phyloP scores from a whole-genome alignment of 179 eudicot genomes.

The Monotropa hypopitys region DNA sequence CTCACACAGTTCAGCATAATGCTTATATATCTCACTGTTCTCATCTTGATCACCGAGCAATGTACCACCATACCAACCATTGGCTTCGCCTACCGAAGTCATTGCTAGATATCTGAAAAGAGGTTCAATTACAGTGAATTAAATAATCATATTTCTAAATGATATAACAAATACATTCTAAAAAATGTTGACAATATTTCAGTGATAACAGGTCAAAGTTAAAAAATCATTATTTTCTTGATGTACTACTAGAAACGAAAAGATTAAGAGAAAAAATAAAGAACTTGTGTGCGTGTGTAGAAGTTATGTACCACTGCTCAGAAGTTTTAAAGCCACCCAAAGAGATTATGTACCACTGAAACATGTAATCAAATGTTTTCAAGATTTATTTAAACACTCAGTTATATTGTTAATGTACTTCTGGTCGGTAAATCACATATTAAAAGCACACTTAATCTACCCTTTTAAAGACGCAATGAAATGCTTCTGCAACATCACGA shows the following conservation, averaged over 20 bases:
- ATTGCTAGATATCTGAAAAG: constrained; percentile 56
- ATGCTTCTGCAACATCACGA: neutral
- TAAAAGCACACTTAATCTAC: neutral
- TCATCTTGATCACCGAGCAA: constrained; percentile 93
- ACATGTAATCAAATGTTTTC: neutral
- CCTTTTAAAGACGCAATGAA: neutral
- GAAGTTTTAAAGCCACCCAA: neutral
- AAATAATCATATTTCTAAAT: neutral
- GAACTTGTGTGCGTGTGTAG: neutral
- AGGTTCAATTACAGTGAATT: neutral
- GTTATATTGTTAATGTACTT: neutral
- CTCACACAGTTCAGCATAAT: constrained; percentile 83
- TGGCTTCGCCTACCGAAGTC: constrained; percentile 67
- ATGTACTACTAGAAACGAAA: neutral
- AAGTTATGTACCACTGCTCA: neutral
- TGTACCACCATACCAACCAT: constrained; percentile 90
- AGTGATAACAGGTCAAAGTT: neutral
- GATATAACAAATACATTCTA: neutral
- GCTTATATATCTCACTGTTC: constrained; percentile 66
- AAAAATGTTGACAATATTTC: neutral
- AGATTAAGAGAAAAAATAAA: neutral
- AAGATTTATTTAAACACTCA: neutral
- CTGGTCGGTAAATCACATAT: neutral
- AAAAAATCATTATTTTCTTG: neutral
- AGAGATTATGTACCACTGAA: too few species aligned